A percentile compares a stretch with the other conserved stretches of the same genome.
Conservation (phyloP, 2,329 filamentous ascomycete species). For the Fusarium brevicatenulatum region DNA sequence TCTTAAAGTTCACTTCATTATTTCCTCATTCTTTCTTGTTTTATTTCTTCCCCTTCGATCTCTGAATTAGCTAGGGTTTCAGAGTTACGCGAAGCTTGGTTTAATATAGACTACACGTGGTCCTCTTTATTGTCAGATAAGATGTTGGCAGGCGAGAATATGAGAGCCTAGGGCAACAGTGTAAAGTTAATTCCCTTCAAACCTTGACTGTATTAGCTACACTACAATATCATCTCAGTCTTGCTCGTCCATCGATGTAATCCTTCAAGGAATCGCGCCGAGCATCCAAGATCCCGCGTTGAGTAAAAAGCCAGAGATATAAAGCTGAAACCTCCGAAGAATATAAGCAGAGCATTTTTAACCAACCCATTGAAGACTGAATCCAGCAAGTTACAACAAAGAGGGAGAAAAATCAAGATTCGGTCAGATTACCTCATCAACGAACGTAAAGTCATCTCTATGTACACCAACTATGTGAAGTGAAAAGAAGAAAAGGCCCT, state of each 20-base stretch:
- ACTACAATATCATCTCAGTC: not conserved
- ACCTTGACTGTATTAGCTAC: not conserved
- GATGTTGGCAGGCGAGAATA: not conserved
- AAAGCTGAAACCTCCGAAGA: not conserved
- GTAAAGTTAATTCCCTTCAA: not conserved
- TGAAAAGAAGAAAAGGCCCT: not conserved
- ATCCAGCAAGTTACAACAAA: not conserved
- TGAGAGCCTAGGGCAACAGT: not conserved
- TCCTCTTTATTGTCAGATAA: not conserved
- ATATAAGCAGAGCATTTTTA: not conserved
- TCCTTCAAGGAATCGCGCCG: not conserved
- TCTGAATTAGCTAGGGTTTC: not conserved
- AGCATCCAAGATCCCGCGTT: not conserved
- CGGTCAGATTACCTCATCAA: conserved; percentile 2
- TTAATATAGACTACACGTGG: not conserved
- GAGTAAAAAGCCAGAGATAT: not conserved
- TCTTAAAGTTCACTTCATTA: not conserved
- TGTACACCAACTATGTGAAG: conserved; percentile 9
- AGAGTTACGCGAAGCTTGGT: not conserved
- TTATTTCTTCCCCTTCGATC: not conserved
- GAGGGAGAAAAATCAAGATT: not conserved
- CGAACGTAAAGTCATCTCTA: conserved; percentile 18
- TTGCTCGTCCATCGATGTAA: not conserved
- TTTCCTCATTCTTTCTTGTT: not conserved
- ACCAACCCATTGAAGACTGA: not conserved